A percentile compares a stretch with the other conserved stretches of the same genome.
Conservation (phyloP, 2,329 filamentous ascomycete genomes). For the Xylaria sp. region DNA sequence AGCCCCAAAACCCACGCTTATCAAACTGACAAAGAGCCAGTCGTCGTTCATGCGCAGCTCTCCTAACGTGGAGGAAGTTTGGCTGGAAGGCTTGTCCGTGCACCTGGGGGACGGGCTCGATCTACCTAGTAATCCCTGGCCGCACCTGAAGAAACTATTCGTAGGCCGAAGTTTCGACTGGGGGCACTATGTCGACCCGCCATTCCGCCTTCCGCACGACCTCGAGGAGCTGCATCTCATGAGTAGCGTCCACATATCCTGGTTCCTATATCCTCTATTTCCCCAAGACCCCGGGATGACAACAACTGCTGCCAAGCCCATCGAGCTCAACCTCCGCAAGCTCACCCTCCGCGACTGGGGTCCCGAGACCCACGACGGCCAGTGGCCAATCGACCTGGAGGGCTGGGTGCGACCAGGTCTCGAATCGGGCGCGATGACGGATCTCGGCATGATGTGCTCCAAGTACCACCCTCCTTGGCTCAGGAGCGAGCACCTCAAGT, state of each 20-base stretch:
- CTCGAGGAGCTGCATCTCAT: slow-evolving; percentile 25
- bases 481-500: slow-evolving; percentile 32
- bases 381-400: slow-evolving; percentile 11
- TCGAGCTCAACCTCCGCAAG: slow-evolving; percentile 29
- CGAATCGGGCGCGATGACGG: slow-evolving; percentile 33
- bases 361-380: not conserved
- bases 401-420: slow-evolving; percentile 29
- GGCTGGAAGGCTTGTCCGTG: slow-evolving; percentile 28
- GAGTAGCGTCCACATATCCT: not conserved
- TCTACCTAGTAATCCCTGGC: slow-evolving; percentile 25
- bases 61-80: slow-evolving; percentile 37
- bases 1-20: too few relatives aligned
- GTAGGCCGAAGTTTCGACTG: slow-evolving; percentile 3
- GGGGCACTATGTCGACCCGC: not conserved
- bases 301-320: slow-evolving; percentile 11
- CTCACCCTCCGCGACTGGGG: slow-evolving; percentile 20
- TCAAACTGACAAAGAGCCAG: slow-evolving; percentile 27
- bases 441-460: slow-evolving; percentile 31
- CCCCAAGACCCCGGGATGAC: not conserved
- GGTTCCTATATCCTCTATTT: not conserved
- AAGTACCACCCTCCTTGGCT: slow-evolving; percentile 30
- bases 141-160: slow-evolving; percentile 17
- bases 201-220: not conserved
- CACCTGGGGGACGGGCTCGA: slow-evolving; percentile 5
- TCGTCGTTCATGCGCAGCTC: slow-evolving; percentile 17